Evolutionary conservation across 2,329 filamentous ascomycete genomes (phyloP).

Genomic region (Paraphoma sp.): DNA sequence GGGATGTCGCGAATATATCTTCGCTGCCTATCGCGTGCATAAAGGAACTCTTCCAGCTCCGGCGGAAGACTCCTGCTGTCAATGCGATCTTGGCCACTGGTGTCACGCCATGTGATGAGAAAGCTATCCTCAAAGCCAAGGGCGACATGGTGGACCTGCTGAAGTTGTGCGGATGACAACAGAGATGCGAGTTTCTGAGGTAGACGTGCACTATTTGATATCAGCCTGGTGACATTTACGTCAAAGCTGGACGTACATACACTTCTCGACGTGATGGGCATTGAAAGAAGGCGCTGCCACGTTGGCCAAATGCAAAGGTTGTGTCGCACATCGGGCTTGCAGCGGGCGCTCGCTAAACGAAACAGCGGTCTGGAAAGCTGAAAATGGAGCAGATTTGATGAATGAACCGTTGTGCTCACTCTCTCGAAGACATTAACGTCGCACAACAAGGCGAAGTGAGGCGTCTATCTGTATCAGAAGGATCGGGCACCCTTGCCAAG

Average conservation of each 20-base stretch:
- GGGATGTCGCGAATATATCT: conserved; percentile 28
- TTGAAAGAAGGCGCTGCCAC: conserved; percentile 44
- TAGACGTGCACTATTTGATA: conserved; percentile 27
- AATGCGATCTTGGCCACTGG: conserved; percentile 29
- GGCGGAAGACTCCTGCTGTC: conserved; percentile 32
- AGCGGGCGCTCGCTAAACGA: conserved; percentile 7
- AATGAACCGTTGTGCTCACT: conserved; percentile 2
- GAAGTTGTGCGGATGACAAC: conserved; percentile 30
- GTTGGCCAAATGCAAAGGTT: conserved; percentile 43
- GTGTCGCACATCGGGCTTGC: conserved; percentile 37
- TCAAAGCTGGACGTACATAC: conserved; percentile 19
- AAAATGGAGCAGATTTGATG: conserved; percentile 1
- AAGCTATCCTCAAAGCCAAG: conserved; percentile 44
- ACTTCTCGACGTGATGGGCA: conserved; percentile 34
- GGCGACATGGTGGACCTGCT: conserved; percentile 37
- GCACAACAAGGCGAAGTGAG: background rate
- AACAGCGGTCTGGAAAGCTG: conserved; percentile 5
- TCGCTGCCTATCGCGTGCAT: conserved; percentile 18
- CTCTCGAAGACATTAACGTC: background rate
- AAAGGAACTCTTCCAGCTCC: conserved; percentile 35
- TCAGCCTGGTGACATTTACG: background rate
- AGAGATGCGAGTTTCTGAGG: conserved; percentile 34
- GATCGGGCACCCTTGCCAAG: conserved; percentile 27
- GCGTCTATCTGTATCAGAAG: conserved; percentile 7
- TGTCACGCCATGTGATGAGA: conserved; percentile 42